Conservation (phyloP, 179 eudicot species). For the Camellia oleifera region DNA sequence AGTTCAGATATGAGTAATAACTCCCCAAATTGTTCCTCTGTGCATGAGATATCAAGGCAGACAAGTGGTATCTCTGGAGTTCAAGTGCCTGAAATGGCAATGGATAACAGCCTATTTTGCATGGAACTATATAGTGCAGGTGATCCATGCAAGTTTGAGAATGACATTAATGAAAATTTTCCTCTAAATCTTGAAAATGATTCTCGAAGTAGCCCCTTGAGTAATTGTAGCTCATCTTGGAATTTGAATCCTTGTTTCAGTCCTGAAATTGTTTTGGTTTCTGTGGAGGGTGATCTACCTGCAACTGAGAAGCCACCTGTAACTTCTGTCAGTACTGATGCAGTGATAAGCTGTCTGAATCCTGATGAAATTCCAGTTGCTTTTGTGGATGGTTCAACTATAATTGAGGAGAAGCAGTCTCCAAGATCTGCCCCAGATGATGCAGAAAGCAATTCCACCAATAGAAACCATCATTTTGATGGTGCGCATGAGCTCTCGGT, state of each 20-base stretch:
- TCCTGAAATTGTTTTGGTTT: constrained; percentile 20
- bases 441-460: constrained; percentile 15
- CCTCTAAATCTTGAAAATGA: constrained; percentile 5
- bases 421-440: constrained; percentile 10
- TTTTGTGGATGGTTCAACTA: constrained; percentile 12
- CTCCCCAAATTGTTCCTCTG: constrained; percentile 19
- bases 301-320: constrained; percentile 17
- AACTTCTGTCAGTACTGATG: neutral
- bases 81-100: constrained; percentile 22
- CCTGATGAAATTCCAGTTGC: constrained; percentile 15
- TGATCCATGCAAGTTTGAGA: constrained; percentile 17
- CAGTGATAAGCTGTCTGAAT: constrained; percentile 14
- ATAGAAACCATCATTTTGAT: constrained; percentile 17
- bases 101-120: constrained; percentile 7
- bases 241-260: constrained; percentile 14
- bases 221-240: constrained; percentile 17
- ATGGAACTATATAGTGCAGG: constrained; percentile 3
- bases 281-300: constrained; percentile 20
- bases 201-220: constrained; percentile 13
- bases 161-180: constrained; percentile 15
- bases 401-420: constrained; percentile 22
- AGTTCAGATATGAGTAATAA: constrained; percentile 16
- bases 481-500: constrained; percentile 18
- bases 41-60: constrained; percentile 19
- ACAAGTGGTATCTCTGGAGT: constrained; percentile 3